Evolutionary conservation across 1,284 basidiomycete species (phyloP).

Genomic region (Pseudozyma tsukubaensis): DNA sequence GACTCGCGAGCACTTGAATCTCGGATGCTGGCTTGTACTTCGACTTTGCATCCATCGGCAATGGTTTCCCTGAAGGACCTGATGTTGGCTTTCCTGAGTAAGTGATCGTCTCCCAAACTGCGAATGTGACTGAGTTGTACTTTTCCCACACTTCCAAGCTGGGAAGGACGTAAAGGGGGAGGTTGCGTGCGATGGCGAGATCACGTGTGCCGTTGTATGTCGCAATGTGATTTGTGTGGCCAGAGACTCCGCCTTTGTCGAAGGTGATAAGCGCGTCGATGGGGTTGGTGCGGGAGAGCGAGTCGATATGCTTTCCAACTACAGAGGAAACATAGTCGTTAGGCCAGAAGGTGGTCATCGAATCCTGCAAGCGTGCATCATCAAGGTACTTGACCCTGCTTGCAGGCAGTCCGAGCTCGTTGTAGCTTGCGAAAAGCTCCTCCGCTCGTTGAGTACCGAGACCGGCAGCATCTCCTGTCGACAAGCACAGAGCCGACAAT

Average conservation of each 20-base stretch:
- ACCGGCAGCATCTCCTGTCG: constrained; percentile 80
- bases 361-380: constrained; percentile 81
- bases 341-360: constrained; percentile 79
- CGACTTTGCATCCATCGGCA: not conserved
- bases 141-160: constrained; percentile 47
- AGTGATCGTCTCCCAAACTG: constrained; percentile 40
- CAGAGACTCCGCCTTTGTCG: constrained; percentile 82
- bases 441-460: constrained; percentile 75
- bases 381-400: constrained; percentile 77
- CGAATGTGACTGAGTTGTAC: constrained; percentile 44
- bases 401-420: constrained; percentile 75
- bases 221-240: constrained; percentile 89
- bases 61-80: not conserved
- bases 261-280: constrained; percentile 82
- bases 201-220: constrained; percentile 71
- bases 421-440: constrained; percentile 74
- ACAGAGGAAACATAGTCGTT: constrained; percentile 74
- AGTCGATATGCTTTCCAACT: constrained; percentile 74
- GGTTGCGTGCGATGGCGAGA: constrained; percentile 62
- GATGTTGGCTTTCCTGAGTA: constrained; percentile 15
- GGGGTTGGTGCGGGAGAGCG: not conserved
- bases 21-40: constrained; percentile 23
- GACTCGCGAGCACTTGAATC: constrained; percentile 37
- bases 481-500: constrained; percentile 71
- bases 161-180: constrained; percentile 40